A percentile compares a stretch with the other conserved stretches of the same genome.
Conservation (phyloP, 345 rosid species). For the Firmiana major region DNA sequence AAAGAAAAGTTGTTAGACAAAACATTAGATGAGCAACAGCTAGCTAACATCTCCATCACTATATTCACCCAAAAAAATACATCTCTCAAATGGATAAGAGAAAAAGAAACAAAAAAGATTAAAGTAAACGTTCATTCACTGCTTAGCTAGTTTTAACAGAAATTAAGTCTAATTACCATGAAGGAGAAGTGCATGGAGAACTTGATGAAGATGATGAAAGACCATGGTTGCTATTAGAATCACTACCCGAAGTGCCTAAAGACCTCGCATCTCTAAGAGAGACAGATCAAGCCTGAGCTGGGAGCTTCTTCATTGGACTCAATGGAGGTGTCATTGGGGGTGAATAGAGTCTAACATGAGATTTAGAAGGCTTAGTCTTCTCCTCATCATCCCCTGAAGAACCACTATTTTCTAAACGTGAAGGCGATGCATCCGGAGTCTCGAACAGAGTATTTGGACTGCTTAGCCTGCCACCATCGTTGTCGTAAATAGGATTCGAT, state of each 20-base stretch:
- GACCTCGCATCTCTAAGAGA: conserved; percentile 56
- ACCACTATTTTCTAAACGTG: conserved; percentile 43
- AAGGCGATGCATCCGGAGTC: conserved; percentile 82
- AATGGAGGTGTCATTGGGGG: conserved; percentile 51
- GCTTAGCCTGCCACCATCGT: conserved; percentile 29
- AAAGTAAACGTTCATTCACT: not conserved
- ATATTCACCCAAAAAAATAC: conserved; percentile 19
- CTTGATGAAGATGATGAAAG: conserved; percentile 61
- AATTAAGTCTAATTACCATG: conserved; percentile 46
- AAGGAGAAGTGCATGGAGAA: conserved; percentile 77
- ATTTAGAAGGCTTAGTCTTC: not conserved
- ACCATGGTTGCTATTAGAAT: conserved; percentile 47
- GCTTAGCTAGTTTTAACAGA: not conserved
- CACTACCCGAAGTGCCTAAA: conserved; percentile 51
- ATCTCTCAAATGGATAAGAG: not conserved
- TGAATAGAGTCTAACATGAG: conserved; percentile 14
- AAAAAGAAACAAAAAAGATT: not conserved
- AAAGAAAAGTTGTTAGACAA: not conserved
- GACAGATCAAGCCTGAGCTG: conserved; percentile 69
- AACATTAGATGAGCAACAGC: not conserved
- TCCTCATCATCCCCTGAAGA: conserved; percentile 37
- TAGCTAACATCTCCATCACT: not conserved
- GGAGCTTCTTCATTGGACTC: conserved; percentile 85
- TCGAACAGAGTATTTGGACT: conserved; percentile 57
- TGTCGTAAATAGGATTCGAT: conserved; percentile 82